Conservation (phyloP, 2,329 filamentous ascomycete species). For the Fusarium staphyleae region DNA sequence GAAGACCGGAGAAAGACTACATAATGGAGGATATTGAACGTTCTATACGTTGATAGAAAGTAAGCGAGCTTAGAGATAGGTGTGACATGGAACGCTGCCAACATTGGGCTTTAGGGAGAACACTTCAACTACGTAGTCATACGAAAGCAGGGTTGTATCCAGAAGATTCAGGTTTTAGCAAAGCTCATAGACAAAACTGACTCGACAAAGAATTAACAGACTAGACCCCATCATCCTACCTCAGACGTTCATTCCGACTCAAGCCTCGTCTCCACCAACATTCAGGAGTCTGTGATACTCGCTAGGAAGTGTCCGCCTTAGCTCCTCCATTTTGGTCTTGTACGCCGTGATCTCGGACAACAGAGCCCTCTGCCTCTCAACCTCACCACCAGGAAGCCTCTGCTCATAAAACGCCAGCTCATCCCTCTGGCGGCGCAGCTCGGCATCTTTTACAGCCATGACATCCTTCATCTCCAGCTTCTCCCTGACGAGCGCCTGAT, state of each 20-base stretch:
- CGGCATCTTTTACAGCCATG: conserved; percentile 31
- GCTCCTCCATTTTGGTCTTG: conserved; percentile 21
- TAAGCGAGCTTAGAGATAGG: background rate
- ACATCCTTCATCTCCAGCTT: conserved; percentile 28
- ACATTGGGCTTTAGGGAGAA: no score
- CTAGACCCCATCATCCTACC: no score
- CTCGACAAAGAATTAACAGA: no score
- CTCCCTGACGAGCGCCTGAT: conserved; percentile 32
- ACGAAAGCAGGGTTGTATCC: no score
- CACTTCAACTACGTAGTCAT: no score
- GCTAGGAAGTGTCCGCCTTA: conserved; percentile 22
- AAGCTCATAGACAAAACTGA: background rate
- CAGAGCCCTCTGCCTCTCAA: conserved; percentile 8
- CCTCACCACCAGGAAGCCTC: background rate
- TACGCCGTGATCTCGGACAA: conserved; percentile 8
- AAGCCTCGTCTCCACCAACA: background rate
- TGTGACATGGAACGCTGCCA: background rate
- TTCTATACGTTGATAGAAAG: background rate
- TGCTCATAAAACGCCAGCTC: conserved; percentile 34
- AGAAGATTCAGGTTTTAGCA: background rate
- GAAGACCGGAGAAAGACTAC: no score
- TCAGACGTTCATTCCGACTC: background rate
- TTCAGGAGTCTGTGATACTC: conserved; percentile 13
- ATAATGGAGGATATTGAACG: background rate
- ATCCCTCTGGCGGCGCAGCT: conserved; percentile 26